Evolutionary conservation across 108 stramenopile genomes (phyloP), one percentile per base, ranked within the genome.

Genomic region (Cyclotella baltica): DNA sequence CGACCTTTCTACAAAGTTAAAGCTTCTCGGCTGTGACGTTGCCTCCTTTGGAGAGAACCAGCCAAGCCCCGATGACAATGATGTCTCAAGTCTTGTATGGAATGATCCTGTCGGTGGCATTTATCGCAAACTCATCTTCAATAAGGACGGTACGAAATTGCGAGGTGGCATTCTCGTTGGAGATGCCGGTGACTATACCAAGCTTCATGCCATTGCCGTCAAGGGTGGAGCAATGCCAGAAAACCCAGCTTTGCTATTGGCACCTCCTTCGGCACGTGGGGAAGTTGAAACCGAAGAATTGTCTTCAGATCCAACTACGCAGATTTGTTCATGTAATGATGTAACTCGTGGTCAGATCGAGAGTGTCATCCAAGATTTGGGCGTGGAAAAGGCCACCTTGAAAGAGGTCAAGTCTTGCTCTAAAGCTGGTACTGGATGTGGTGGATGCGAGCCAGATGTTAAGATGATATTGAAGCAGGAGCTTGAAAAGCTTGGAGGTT

Each of bases 111-210:
- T 96, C 43, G 61, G 72, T 50, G 92, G 93, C 16, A 85, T 96
- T 66, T 97, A 97, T 88, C 90, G 96, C 67, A 97, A 97, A 76
- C 90, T 97, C 57, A 96, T 96, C 81, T 96, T 97, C 75, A 95
- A 96, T 83, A 95, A 92, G 77, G 97, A 86, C 6, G 94, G 96
- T 31, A 95, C 91, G 23, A 88, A 83, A 28, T 88, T 97, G 10
- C 78, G 90, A 8, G 97, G 97, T 35, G 97, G 97, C 52, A 97
- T 97, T 71, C 82, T 97, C 34, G 95, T 97, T 27, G 97, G 97
- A 31, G 97, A 97, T 63, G 97, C 97, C 6, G 59, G 59, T 34
- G 97, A 97, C 77, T 97, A 96, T 88, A 83, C 81, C 55, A 84
- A 75, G 29, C 90, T 97, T 15, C 93, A 92, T 67, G 83, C 86